Evolutionary conservation across 768 basidiomycete species (phyloP).

Genomic region (Naganishia onofrii): DNA sequence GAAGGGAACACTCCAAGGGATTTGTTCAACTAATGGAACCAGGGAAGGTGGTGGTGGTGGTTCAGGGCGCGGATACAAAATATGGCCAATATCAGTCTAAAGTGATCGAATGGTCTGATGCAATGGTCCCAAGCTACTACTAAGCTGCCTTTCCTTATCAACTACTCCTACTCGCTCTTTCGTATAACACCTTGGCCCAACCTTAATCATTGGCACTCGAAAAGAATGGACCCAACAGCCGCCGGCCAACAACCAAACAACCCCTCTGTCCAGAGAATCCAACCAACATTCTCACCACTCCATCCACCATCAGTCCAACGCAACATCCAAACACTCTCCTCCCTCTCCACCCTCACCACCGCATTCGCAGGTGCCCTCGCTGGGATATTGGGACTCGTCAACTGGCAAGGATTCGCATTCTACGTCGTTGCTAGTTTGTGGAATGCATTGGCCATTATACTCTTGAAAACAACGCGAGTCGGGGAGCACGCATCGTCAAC

Average conservation of each 20-base stretch:
- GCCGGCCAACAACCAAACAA: background rate
- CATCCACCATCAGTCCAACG: constrained; percentile 47
- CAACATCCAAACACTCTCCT: constrained; percentile 44
- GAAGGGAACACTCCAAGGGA: too few relatives aligned
- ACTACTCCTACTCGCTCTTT: background rate
- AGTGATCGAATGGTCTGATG: background rate
- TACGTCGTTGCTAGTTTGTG: constrained; percentile 68
- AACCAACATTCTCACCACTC: constrained; percentile 37
- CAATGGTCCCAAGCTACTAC: too few relatives aligned
- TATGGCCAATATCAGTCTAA: background rate
- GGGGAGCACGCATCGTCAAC: background rate
- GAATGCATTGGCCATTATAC: constrained; percentile 65
- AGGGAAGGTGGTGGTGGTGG: background rate
- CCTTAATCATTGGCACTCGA: too few relatives aligned
- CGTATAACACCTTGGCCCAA: too few relatives aligned
- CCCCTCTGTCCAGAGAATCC: constrained; percentile 23
- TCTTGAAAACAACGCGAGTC: constrained; percentile 57
- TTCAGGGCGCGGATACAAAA: too few relatives aligned
- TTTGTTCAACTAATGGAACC: too few relatives aligned
- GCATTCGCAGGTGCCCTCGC: constrained; percentile 84
- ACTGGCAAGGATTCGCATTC: constrained; percentile 75
- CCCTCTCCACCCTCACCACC: constrained; percentile 59
- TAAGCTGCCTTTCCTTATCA: too few relatives aligned
- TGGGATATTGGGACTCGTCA: constrained; percentile 83
- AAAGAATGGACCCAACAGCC: constrained; percentile 5